Base-by-base conservation (phyloP, 441 rosid species). In the Sinapis alba region DNA sequence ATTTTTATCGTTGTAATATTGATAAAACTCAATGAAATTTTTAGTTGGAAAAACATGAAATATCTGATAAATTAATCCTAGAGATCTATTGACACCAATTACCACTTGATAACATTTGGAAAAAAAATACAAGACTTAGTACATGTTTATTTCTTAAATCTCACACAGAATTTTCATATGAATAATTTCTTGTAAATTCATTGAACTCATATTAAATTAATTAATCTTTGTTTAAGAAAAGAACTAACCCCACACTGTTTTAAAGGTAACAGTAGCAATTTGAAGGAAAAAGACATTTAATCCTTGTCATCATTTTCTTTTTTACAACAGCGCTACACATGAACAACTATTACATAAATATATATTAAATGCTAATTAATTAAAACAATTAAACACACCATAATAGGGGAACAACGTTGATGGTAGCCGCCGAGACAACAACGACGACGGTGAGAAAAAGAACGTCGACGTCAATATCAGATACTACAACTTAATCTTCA, bases 401-500 rank as follows among this genome's bases (percentile, higher is more conserved):
- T 50, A 32, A 19, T 23, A 77, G 80, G 51, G 20, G 12, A 59
- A n/a, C 73, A 65, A 65, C 59, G 28, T 66, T 12, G 20, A 36
- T 50, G 20, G 76, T 28, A 15, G 12, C 53, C 41, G 27, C 16
- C 61, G 10, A 32, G 51, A 23, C n/a, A 58, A 45, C 75, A 47
- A 54, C 54, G 12, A 18, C 51, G 75, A 21, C 30, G 41, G 32
- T 0, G 68, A 60, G 62, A 58, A 59, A 15, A 66, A 15, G 69
- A 30, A 68, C 24, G 21, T 68, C 6, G 41, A 78, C 54, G 30
- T 73, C 11, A 73, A 78, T 15, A 19, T 11, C 45, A 63, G 69
- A 73, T 64, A 63, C 21, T 78, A 73, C 63, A 43, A 73, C 13
- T 9, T 56, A 38, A 2, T 69, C 16, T 38, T 68, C 20, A 62